phyloP scores from a whole-genome alignment of 257 asterid species.

The Capsicum baccatum region DNA sequence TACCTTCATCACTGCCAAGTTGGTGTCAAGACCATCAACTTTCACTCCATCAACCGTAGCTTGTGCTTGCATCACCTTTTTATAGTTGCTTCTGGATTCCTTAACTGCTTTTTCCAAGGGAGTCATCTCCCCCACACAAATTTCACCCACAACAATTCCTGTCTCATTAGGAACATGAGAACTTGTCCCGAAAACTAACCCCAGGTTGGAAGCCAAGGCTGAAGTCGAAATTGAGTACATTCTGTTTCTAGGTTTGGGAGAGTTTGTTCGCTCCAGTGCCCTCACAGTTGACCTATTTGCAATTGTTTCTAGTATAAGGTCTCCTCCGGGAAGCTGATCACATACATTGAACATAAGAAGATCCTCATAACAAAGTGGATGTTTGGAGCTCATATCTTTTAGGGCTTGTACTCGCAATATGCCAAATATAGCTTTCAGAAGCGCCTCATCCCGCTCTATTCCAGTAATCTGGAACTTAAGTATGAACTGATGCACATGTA shows the following conservation, averaged over 20 bases:
- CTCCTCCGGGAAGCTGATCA: conserved; percentile 93
- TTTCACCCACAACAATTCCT: conserved; percentile 78
- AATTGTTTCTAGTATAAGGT: conserved; percentile 78
- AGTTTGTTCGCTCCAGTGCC: conserved; percentile 50
- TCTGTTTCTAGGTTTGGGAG: conserved; percentile 48
- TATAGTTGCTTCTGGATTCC: conserved; percentile 81
- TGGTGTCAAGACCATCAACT: conserved; percentile 89
- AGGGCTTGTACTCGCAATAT: conserved; percentile 85
- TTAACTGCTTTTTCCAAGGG: conserved; percentile 80
- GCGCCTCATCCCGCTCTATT: conserved; percentile 72
- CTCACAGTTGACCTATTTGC: conserved; percentile 62
- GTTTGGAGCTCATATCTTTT: conserved; percentile 62
- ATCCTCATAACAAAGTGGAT: conserved; percentile 53
- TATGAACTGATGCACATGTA: conserved; percentile 72
- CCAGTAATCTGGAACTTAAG: conserved; percentile 69
- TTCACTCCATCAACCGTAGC: conserved; percentile 90
- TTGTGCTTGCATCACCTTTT: conserved; percentile 75
- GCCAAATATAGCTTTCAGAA: conserved; percentile 83
- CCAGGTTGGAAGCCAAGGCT: conserved; percentile 77
- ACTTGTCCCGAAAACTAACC: conserved; percentile 65
- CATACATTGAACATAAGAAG: conserved; percentile 95
- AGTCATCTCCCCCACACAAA: conserved; percentile 79
- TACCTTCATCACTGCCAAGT: conserved; percentile 96
- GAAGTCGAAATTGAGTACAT: conserved; percentile 68
- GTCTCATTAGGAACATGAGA: conserved; percentile 47